Base-by-base conservation (phyloP, 805 yeast species). In the Metschnikowia proteae region DNA sequence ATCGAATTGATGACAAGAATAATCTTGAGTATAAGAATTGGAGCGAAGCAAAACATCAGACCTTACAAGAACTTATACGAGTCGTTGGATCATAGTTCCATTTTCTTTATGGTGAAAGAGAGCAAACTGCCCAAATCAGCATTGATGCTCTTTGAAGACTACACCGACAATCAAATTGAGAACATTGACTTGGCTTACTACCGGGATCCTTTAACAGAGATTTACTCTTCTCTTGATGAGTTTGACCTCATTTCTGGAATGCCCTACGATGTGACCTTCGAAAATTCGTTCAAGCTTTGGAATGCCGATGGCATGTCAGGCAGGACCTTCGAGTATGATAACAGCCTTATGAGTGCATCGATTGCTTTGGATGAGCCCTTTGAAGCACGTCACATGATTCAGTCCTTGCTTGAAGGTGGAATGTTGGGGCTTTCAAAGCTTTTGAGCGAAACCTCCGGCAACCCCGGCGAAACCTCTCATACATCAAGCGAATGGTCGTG, bases 211-310 rank as follows among this genome's bases (percentile, higher is more conserved):
- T 35, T 57, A 33, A 41, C 64, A 3, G 38, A 49, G 0, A 68
- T 85, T 1, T 87, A 83, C 60, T 67, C 70, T 4, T 60, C 73
- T 0, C 68, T 89, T 3, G 81, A 78, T 43, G 89, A 85, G 48
- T 67, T 72, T 3, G 96, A 89, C 60, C 64, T 87, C 35, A 60
- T 79, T 4, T 74, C 75, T 54, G 95, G 95, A 0, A 63, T 87
- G 7, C 88, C 91, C 0, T 75, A 78, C 10, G 70, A 74, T 22
- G 77, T 85, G 1, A 68, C 82, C 0, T 58, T 88, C 5, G 70
- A 71, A 0, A 75, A 75, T 50, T 84, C 87, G 0, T 53, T 83
- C 8, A 60, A 66, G 6, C 65, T 74, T 13, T 59, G 80, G 1
- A 64, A 66, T 9, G 54, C 63, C 23, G 58, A 63, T 3, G 61